A percentile compares a stretch with the other conserved stretches of the same genome.
These are phyloP conservation scores for Cladosporium sp. DNA, from an alignment of 2,329 filamentous ascomycete genomes.

Conservation along the genomic window DNA sequence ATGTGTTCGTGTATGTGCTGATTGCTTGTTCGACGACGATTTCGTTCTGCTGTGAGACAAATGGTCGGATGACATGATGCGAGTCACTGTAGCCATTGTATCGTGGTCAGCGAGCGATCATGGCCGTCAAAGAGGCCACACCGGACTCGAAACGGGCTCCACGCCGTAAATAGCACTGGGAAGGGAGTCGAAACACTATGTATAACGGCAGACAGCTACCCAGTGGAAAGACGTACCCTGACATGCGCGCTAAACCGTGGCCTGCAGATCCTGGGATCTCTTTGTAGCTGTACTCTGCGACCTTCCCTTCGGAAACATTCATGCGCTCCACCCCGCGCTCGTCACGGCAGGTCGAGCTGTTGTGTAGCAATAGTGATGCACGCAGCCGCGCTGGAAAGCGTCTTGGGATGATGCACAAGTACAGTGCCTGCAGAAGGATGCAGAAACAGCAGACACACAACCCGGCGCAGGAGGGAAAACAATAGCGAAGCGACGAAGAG, in stretches of 20 bases:
- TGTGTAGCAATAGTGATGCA: background rate
- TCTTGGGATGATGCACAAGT: constrained; percentile 17
- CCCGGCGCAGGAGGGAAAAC: background rate
- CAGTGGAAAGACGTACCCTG: constrained; percentile 26
- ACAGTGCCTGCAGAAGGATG: constrained; percentile 21
- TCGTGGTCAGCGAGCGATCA: constrained; percentile 21
- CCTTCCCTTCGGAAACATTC: background rate
- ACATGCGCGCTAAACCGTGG: constrained; percentile 29
- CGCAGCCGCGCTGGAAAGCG: constrained; percentile 1
- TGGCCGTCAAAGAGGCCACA: constrained; percentile 20
- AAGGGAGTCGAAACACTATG: constrained; percentile 21
- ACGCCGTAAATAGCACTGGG: constrained; percentile 21
- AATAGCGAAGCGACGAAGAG: background rate
- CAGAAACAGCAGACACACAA: constrained; percentile 19
- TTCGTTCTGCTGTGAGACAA: constrained; percentile 36
- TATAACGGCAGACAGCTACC: constrained; percentile 13
- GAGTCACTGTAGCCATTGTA: constrained; percentile 16
- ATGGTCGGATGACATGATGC: constrained; percentile 43
- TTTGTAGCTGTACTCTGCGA: background rate
- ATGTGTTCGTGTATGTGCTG: constrained; percentile 28
- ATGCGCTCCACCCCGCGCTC: background rate
- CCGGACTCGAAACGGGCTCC: constrained; percentile 16
- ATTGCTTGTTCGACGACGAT: constrained; percentile 30
- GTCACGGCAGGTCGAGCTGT: background rate
- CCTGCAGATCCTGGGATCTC: background rate